phyloP scores from a whole-genome alignment of 805 yeast species.

The Wickerhamiella domercqiae region DNA sequence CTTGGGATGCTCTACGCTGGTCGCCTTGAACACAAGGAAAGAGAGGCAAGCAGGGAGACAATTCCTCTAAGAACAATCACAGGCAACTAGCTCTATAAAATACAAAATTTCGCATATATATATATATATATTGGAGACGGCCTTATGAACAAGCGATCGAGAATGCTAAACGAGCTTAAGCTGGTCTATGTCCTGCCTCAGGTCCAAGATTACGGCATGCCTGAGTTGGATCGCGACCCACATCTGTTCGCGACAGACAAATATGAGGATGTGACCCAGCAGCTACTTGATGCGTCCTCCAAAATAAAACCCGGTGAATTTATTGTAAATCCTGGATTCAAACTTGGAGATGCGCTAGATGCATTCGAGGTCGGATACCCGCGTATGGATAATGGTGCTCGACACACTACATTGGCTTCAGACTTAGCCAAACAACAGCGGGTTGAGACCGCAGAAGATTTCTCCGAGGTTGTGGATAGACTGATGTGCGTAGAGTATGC shows the following conservation, averaged over 20 bases:
- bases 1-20: too few species aligned
- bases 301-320: constrained; percentile 37
- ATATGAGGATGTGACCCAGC: constrained; percentile 20
- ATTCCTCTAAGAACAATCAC: too few species aligned
- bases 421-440: constrained; percentile 32
- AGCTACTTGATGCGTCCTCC: constrained; percentile 13
- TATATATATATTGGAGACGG: too few species aligned
- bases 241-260: constrained; percentile 19
- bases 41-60: too few species aligned
- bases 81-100: too few species aligned
- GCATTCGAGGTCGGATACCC: constrained; percentile 62
- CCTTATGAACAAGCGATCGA: too few species aligned
- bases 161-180: too few species aligned
- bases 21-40: too few species aligned
- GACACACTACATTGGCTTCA: constrained; percentile 29
- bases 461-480: constrained; percentile 38
- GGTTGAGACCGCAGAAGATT: constrained; percentile 28
- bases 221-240: constrained; percentile 14
- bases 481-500: constrained; percentile 40
- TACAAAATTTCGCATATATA: too few species aligned
- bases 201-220: too few species aligned
- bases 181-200: too few species aligned
- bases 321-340: constrained; percentile 43
- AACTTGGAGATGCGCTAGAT: constrained; percentile 68
- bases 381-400: constrained; percentile 62